Evolutionary conservation across 352 stramenopile genomes (phyloP).

Genomic region (Pythium insidiosum): DNA sequence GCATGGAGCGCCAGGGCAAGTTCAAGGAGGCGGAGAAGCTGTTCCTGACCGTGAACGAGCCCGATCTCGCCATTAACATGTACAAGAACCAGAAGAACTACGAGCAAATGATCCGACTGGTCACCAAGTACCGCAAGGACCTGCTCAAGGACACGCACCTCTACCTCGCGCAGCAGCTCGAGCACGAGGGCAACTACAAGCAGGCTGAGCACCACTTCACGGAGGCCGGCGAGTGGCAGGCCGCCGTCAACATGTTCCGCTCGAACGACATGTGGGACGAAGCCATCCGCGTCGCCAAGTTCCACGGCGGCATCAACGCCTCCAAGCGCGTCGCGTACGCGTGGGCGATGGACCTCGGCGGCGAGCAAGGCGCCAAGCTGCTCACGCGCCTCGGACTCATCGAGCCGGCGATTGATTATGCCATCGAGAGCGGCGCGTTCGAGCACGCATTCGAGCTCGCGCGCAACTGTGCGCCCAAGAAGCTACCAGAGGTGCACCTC

Average conservation of each 20-base stretch:
- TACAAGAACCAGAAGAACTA: conserved; percentile 96
- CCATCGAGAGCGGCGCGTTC: conserved; percentile 88
- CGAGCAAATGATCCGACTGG: conserved; percentile 92
- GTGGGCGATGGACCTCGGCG: conserved; percentile 88
- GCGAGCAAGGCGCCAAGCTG: conserved; percentile 86
- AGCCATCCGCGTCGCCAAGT: conserved; percentile 91
- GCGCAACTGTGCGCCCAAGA: conserved; percentile 73
- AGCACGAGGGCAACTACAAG: conserved; percentile 90
- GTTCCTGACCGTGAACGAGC: conserved; percentile 90
- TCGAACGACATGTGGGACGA: conserved; percentile 94
- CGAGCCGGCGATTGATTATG: conserved; percentile 92
- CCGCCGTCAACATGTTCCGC: conserved; percentile 93
- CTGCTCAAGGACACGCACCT: conserved; percentile 91
- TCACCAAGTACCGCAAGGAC: conserved; percentile 90
- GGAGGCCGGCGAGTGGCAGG: conserved; percentile 87
- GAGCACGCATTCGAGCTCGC: conserved; percentile 91
- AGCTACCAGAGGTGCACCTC: conserved; percentile 88
- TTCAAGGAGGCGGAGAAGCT: conserved; percentile 93
- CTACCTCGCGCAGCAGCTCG: conserved; percentile 89
- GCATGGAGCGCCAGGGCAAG: conserved; percentile 86
- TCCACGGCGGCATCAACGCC: conserved; percentile 86
- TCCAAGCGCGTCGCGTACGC: conserved; percentile 92
- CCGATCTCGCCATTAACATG: conserved; percentile 93
- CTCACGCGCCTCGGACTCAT: conserved; percentile 89
- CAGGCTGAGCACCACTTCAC: conserved; percentile 92